Evolutionary conservation across 805 yeast genomes (phyloP), one percentile per base, ranked within the genome.

Genomic region (Monosporozyma aerobia): DNA sequence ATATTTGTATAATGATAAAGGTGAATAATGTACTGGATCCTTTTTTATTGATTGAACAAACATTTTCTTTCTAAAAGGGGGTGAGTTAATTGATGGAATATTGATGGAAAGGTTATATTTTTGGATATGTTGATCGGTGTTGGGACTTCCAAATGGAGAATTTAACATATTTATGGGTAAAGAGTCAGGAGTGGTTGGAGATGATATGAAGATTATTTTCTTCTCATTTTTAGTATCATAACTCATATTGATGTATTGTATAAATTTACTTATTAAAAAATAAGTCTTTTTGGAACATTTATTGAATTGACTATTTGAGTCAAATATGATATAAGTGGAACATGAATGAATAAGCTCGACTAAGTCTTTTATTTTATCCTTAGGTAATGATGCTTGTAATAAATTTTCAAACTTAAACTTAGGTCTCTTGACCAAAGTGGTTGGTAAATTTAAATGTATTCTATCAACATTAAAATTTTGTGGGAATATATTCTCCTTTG

Each of bases 41-140:
- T 61, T 66, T 45, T 68, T 68, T 3, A 68, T 57, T n/a, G 70
- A 68, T 37, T 63, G 63, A 4, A 64, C 53, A 49, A 65, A 65
- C 61, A 59, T 58, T 22, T 57, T 56, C 30, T 23, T 43, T n/a
- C 27, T 40, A 19, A 3, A 19, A 3, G 44, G 44, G 8, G 45
- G 11, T 30, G 60, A 51, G 2, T 60, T 39, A 27, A 54, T 53
- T 25, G 58, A 58, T 25, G 63, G 58, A 37, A 59, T 60, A 33
- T 53, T 56, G 32, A 61, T 63, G 25, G 58, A 57, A 22, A 63
- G 49, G 48, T 58, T 60, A 22, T 58, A 53, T 37, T 53, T 48
- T 30, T 53, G 49, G 5, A 43, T 9, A 35, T 37, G 33, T 6
- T 48, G 22, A 23, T 33, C 30, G 4, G n/a, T n/a, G 9, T 19